Evolutionary conservation across 2,329 filamentous ascomycete species (phyloP).

Genomic region (Penicillium nordicum): DNA sequence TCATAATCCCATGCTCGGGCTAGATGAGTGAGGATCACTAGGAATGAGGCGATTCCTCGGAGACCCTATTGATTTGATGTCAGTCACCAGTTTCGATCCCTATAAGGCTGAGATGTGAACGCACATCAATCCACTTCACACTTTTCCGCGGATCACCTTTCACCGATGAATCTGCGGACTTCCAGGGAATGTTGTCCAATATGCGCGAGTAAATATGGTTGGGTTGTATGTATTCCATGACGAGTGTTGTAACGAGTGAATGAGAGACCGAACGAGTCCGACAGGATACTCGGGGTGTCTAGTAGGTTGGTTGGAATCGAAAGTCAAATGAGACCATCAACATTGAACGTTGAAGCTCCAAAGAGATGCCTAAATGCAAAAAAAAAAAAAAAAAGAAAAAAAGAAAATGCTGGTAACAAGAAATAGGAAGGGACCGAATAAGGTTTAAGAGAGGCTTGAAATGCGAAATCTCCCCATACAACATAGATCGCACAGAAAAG

Average conservation of each 20-base stretch:
- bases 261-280: neutral
- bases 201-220: constrained; percentile 18
- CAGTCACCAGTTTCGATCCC: neutral
- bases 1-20: constrained; percentile 51
- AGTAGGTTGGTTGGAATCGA: neutral
- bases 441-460: neutral
- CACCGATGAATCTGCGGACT: constrained; percentile 13
- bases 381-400: neutral
- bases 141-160: constrained; percentile 11
- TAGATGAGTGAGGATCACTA: constrained; percentile 53
- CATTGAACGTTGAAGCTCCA: neutral
- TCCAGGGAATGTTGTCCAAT: constrained; percentile 24
- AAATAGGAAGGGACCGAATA: neutral
- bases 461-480: neutral
- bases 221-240: constrained; percentile 21
- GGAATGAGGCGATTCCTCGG: constrained; percentile 53
- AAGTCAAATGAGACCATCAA: neutral
- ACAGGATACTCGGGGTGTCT: neutral
- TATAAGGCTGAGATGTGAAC: neutral
- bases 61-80: constrained; percentile 41
- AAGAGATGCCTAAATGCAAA: neutral
- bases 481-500: neutral
- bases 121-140: constrained; percentile 9
- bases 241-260: neutral
- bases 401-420: neutral